Base-by-base conservation (phyloP, 345 rosid genomes). In the Erucastrum elatum region DNA sequence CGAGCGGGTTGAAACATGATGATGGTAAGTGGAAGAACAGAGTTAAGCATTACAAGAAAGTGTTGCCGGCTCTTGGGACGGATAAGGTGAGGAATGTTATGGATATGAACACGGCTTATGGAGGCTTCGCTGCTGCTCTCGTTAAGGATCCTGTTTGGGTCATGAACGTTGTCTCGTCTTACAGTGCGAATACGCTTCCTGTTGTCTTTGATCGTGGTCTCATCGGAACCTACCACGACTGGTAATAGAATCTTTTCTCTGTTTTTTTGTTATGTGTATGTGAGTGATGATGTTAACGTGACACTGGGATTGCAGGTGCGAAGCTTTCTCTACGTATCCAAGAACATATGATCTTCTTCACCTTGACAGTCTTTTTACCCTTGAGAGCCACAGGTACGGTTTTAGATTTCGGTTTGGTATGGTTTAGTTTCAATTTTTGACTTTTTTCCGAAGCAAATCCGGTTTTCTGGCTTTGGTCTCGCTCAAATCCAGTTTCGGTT, bases 291-390 rank as follows among this genome's bases (percentile, higher is more conserved):
- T 67, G 60, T 76, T 74, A 29, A 74, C 69, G n/a, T 72, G 63
- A 63, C 30, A 70, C 15, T 5, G 69, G 29, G 71, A 74, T 25
- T 66, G 44, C 74, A 93, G 99, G 99, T 95, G 99, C 70, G 99
- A 93, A 82, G 94, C 98, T 68, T 93, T 95, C 86, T 95, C 99
- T 0, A 91, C 99, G 8, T 95, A 95, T 83, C 99, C 99, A 75
- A 82, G 99, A 80, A 93, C 99, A 3, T 95, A 95, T 56, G 99
- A 95, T 85, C 93, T 95, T 68, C 96, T 95, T 74, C 99, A 93
- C 86, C 82, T 95, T 0, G 99, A 95, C 76, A 93, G 96, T 70
- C 96, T 93, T 71, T 91, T 93, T 31, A 93, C 97, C 21, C 76
- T 89, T 6, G 99, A 95, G 81, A 91, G 94, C 85, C 96, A 95